These are phyloP conservation scores for Cucurbita ficifolia DNA, from an alignment of 306 rosid species.

Conservation along the genomic window DNA sequence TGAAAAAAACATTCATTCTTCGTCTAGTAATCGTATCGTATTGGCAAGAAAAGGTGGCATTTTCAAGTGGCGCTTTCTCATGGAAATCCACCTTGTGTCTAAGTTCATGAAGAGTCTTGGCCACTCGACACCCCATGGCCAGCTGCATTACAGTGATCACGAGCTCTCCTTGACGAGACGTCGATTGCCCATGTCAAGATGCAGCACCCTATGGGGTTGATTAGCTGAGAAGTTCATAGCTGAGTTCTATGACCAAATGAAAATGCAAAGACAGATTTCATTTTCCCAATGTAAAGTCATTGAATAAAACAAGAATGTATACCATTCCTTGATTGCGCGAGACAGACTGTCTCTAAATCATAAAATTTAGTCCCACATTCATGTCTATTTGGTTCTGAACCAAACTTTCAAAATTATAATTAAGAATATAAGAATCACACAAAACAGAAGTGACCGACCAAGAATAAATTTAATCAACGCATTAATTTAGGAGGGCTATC, in stretches of 20 bases:
- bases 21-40: slow-evolving; percentile 62
- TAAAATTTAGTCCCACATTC: too few species aligned
- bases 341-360: too few species aligned
- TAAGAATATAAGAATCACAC: neutral
- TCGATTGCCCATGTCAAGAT: slow-evolving; percentile 45
- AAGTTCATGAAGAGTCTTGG: slow-evolving; percentile 39
- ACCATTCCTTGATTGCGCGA: too few species aligned
- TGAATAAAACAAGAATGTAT: neutral
- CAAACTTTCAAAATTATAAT: too few species aligned
- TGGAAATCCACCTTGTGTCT: slow-evolving; percentile 48
- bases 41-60: slow-evolving; percentile 67
- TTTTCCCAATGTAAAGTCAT: slow-evolving; percentile 9
- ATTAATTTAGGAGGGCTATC: neutral
- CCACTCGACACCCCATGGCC: neutral
- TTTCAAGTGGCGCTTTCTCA: slow-evolving; percentile 36
- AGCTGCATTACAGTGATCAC: slow-evolving; percentile 42
- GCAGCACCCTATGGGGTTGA: slow-evolving; percentile 45
- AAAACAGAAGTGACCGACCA: neutral
- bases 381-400: too few species aligned
- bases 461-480: neutral
- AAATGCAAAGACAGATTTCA: slow-evolving; percentile 44
- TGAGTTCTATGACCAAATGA: slow-evolving; percentile 48
- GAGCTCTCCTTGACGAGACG: slow-evolving; percentile 76
- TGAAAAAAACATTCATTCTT: too few species aligned
- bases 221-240: slow-evolving; percentile 79